Base-by-base conservation (phyloP, 2,329 filamentous ascomycete species). In the Emmonsiellopsis sp. region DNA sequence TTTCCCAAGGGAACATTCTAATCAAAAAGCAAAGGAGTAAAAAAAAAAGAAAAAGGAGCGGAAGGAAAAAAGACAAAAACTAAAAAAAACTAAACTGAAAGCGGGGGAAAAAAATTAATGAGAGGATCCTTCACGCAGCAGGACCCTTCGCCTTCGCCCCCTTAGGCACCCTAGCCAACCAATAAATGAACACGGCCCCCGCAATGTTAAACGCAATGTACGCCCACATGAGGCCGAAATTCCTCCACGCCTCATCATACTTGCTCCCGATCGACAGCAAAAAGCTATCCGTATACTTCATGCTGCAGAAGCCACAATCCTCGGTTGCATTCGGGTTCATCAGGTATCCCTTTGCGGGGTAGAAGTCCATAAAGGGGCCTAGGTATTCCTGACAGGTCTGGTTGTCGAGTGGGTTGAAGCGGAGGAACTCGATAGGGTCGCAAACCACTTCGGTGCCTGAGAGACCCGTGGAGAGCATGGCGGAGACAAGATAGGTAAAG, bases 151-250 rank as follows among this genome's bases (percentile, higher is more conserved):
- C 48, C 37, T 47, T 54, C 15, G 45, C 41, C 5, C 45, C 41
- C 63, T 73, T 73, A 4, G 71, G 71, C 2, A 85, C 81, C 8
- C 82, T 70, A 61, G 82, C 80, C 15, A 82, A 58, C 65, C 79
- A 88, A 67, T 88, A 89, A 1, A 83, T 67, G 10, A 75, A 57
- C 2, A 86, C 71, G 0, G 83, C 82, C 2, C 76, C 69, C 40
- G 67, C 67, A 42, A 86, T 76, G 60, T 88, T 85, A 66, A 87
- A 86, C 0, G 70, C 55, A 37, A 88, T 77, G 60, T 79, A 89
- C 0, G 74, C 82, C 80, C 82, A 88, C 62, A 87, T 72, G 40
- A 88, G 73, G 1, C 85, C 85, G 53, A 82, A 87, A 63, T 89
- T 86, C 52, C 84, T 74, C 84, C 85, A 88, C 10, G 65, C 68